These are phyloP conservation scores for Lodderomyces parapsilosis DNA, from an alignment of 1,139 yeast genomes.

Conservation along the genomic window DNA sequence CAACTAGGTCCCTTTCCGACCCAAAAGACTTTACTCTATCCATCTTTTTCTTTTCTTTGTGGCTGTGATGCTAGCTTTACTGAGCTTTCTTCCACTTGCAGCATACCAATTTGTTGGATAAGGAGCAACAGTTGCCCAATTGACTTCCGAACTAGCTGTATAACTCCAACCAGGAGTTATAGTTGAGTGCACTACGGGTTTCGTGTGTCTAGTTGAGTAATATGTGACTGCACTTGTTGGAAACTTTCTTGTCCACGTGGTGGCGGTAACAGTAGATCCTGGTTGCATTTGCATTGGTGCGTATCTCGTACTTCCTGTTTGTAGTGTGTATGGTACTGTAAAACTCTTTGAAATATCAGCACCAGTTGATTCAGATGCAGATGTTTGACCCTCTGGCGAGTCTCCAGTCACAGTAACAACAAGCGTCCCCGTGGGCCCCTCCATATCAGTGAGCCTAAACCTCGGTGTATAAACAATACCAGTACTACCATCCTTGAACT, in stretches of 20 bases:
- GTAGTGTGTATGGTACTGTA: constrained; percentile 61
- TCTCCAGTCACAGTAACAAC: constrained; percentile 30
- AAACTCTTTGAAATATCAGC: constrained; percentile 32
- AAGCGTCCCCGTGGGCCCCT: constrained; percentile 48
- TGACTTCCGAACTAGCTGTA: constrained; percentile 58
- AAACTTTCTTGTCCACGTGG: constrained; percentile 60
- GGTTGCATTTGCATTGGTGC: constrained; percentile 96
- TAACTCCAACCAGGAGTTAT: constrained; percentile 84
- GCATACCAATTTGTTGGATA: constrained; percentile 55
- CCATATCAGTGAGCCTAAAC: constrained; percentile 67
- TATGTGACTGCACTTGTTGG: constrained; percentile 66
- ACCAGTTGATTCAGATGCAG: constrained; percentile 29
- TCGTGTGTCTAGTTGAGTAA: constrained; percentile 42
- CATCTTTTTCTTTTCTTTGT: constrained; percentile 36
- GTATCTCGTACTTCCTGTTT: constrained; percentile 70
- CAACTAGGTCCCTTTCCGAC: too few species aligned
- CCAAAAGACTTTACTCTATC: constrained; percentile 17
- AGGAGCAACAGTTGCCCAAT: constrained; percentile 68
- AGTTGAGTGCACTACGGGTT: constrained; percentile 58
- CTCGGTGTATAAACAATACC: constrained; percentile 72
- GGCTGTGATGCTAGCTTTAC: constrained; percentile 40
- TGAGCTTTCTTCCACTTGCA: constrained; percentile 36
- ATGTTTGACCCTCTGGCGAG: constrained; percentile 27
- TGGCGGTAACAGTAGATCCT: constrained; percentile 61
- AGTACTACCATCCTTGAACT: constrained; percentile 37